phyloP scores from a whole-genome alignment of 768 basidiomycete species.

The Coprinellus micaceus region DNA sequence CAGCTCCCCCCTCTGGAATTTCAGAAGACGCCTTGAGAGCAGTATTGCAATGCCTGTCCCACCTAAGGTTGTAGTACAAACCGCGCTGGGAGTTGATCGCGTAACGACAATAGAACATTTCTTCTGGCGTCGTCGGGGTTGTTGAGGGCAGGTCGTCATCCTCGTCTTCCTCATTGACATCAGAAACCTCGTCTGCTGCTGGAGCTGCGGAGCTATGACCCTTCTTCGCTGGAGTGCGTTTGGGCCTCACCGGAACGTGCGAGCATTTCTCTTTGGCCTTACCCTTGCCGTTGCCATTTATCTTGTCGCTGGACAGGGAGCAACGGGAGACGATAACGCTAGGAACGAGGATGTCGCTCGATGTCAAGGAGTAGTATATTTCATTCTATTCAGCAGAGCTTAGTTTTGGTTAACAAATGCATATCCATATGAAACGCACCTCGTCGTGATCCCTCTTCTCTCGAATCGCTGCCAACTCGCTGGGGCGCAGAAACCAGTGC shows the following conservation, averaged over 20 bases:
- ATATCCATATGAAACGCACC: conserved; percentile 33
- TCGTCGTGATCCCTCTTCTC: conserved; percentile 57
- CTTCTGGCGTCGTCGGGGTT: conserved; percentile 15
- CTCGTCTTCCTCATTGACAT: conserved; percentile 20
- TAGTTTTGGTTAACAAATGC: neutral
- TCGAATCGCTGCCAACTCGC: conserved; percentile 57
- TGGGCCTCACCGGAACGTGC: neutral
- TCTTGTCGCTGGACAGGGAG: conserved; percentile 33
- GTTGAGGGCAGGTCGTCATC: neutral
- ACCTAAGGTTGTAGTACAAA: conserved; percentile 59
- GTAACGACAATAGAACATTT: conserved; percentile 50
- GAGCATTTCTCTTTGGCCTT: neutral
- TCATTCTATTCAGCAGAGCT: conserved; percentile 57
- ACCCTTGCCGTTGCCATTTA: conserved; percentile 13
- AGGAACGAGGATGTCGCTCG: conserved; percentile 46
- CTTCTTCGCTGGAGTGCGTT: conserved; percentile 16
- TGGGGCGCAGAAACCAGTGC: conserved; percentile 75
- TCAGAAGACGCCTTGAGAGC: conserved; percentile 30
- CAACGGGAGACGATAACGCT: conserved; percentile 52
- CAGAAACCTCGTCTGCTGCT: conserved; percentile 8
- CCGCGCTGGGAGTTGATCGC: conserved; percentile 59
- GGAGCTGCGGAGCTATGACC: conserved; percentile 10
- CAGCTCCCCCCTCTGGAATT: conserved; percentile 23
- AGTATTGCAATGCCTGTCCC: conserved; percentile 44
- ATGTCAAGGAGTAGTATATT: conserved; percentile 61